These are phyloP conservation scores for Nannochloropsis limnetica DNA, from an alignment of 352 stramenopile species.

Conservation along the genomic window DNA sequence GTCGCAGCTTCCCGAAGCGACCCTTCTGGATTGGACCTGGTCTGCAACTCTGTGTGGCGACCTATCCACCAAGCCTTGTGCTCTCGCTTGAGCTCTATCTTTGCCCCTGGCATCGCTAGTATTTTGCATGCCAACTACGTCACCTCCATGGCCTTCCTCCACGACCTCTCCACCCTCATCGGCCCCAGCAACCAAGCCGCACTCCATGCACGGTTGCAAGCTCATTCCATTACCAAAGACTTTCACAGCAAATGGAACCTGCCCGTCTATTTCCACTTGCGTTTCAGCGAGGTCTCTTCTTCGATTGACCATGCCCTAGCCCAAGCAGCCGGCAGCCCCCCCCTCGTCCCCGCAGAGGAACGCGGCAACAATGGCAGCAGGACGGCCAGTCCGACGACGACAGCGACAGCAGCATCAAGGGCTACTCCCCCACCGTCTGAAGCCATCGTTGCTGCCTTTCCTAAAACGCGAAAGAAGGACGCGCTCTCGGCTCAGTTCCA, in stretches of 20 bases:
- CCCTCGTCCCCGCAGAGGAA: background rate
- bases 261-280: background rate
- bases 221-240: background rate
- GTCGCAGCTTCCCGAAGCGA: too few species aligned
- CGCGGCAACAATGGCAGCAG: background rate
- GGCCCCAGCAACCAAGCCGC: background rate
- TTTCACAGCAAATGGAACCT: slow-evolving; percentile 30
- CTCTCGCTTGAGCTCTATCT: background rate
- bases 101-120: background rate
- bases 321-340: background rate
- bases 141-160: slow-evolving; percentile 20
- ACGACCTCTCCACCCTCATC: slow-evolving; percentile 17
- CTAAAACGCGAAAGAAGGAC: background rate
- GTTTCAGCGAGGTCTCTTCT: slow-evolving; percentile 4
- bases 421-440: background rate
- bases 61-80: background rate
- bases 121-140: slow-evolving; percentile 24
- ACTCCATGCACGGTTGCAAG: background rate
- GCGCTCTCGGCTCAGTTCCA: background rate
- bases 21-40: background rate
- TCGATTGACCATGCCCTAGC: background rate
- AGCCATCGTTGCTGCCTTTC: background rate
- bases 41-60: slow-evolving; percentile 31
- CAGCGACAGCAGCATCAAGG: background rate
- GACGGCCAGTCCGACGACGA: background rate